Evolutionary conservation across 164 flowering plant genomes (phyloP).

Genomic region (Macadamia integrifolia): DNA sequence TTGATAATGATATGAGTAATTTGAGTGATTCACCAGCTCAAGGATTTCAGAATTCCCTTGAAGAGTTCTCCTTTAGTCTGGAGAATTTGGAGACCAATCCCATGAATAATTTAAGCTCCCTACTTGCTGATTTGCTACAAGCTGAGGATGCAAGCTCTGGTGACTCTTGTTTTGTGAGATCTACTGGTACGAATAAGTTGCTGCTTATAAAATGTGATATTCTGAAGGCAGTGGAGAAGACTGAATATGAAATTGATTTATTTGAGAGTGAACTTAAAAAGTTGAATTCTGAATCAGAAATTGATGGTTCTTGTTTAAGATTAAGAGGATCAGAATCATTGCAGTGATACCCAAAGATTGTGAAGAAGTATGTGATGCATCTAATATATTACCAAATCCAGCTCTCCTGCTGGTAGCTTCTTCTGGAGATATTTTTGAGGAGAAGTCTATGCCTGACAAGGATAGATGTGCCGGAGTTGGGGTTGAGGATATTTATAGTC

Average conservation of each 20-base stretch:
- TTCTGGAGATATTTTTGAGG: slow-evolving; percentile 17
- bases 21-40: slow-evolving; percentile 45
- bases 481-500: slow-evolving; percentile 59
- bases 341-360: slow-evolving; percentile 17
- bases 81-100: slow-evolving; percentile 47
- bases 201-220: slow-evolving; percentile 50
- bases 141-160: slow-evolving; percentile 46
- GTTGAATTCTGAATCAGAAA: slow-evolving; percentile 30
- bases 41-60: slow-evolving; percentile 27
- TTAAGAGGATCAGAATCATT: slow-evolving; percentile 28
- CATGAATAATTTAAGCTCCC: slow-evolving; percentile 35
- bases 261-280: slow-evolving; percentile 74
- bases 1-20: slow-evolving; percentile 40
- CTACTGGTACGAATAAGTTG: slow-evolving; percentile 58
- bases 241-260: slow-evolving; percentile 78
- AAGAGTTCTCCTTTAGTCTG: slow-evolving; percentile 35
- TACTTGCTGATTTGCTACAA: slow-evolving; percentile 46
- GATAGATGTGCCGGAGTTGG: slow-evolving; percentile 20
- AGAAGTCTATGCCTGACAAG: slow-evolving; percentile 11
- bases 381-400: slow-evolving; percentile 28
- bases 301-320: slow-evolving; percentile 15
- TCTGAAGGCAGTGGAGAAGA: slow-evolving; percentile 60
- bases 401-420: slow-evolving; percentile 34
- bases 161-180: slow-evolving; percentile 46
- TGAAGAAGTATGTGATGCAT: slow-evolving; percentile 21